phyloP scores from a whole-genome alignment of 495 filamentous ascomycete species.

The Annulohypoxylon bovei region DNA sequence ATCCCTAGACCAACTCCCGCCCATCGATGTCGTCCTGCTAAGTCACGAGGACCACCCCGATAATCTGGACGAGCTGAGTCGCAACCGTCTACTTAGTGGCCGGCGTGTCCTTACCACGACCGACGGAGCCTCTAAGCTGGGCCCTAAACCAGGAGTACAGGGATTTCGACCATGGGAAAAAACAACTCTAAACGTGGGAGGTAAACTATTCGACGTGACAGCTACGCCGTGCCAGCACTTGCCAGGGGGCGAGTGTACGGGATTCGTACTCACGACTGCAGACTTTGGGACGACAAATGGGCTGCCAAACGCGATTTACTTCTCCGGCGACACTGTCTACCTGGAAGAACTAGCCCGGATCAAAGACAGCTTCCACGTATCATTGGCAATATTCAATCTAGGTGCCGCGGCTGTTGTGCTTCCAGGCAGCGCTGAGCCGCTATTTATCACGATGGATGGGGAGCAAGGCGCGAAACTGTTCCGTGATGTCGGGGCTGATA shows the following conservation, averaged over 20 bases:
- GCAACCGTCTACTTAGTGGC: conserved; percentile 55
- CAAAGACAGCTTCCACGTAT: conserved; percentile 47
- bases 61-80: conserved; percentile 59
- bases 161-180: conserved; percentile 54
- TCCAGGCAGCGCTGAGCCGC: conserved; percentile 38
- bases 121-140: conserved; percentile 60
- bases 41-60: conserved; percentile 67
- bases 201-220: conserved; percentile 59
- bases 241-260: conserved; percentile 59
- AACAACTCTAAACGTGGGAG: conserved; percentile 32
- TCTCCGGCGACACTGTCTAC: conserved; percentile 66
- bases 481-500: conserved; percentile 55
- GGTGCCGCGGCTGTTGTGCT: conserved; percentile 46
- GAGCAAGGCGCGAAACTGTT: conserved; percentile 55
- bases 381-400: conserved; percentile 52
- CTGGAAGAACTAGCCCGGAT: conserved; percentile 54
- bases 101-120: conserved; percentile 61
- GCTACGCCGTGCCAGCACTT: conserved; percentile 60
- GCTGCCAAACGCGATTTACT: conserved; percentile 62
- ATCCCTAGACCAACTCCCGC: conserved; percentile 52
- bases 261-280: conserved; percentile 55
- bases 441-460: conserved; percentile 64
- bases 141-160: conserved; percentile 54
- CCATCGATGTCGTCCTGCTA: conserved; percentile 62
- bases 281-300: conserved; percentile 56